Conservation (phyloP, 495 filamentous ascomycete species). For the Penicillium ochrochloron region DNA sequence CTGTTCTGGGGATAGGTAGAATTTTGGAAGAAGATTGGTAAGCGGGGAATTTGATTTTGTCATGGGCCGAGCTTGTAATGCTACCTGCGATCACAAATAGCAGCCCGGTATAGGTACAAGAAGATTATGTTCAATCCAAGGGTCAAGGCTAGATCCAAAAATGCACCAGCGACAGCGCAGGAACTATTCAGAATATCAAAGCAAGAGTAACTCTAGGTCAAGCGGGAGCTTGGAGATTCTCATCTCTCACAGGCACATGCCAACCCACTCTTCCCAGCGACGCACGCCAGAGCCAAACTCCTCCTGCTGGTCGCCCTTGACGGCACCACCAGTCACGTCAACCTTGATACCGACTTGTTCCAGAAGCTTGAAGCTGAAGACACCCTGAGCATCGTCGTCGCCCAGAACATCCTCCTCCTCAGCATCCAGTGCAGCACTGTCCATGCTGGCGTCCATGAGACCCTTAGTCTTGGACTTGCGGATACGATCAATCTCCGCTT, state of each 20-base stretch:
- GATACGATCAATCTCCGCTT: slow-evolving; percentile 81
- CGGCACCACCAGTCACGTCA: slow-evolving; percentile 78
- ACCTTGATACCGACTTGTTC: slow-evolving; percentile 76
- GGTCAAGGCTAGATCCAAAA: background rate
- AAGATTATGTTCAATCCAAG: background rate
- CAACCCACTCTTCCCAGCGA: slow-evolving; percentile 91
- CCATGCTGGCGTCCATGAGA: slow-evolving; percentile 65
- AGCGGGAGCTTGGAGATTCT: background rate
- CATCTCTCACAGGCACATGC: slow-evolving; percentile 53
- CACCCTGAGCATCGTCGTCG: slow-evolving; percentile 68
- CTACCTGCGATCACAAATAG: background rate
- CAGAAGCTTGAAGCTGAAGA: slow-evolving; percentile 81
- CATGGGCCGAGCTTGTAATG: background rate
- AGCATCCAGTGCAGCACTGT: slow-evolving; percentile 65
- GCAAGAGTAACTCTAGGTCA: background rate
- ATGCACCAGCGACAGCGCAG: background rate
- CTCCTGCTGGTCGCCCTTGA: slow-evolving; percentile 64
- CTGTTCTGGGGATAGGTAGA: background rate
- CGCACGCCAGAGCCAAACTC: slow-evolving; percentile 64
- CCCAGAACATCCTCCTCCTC: slow-evolving; percentile 79
- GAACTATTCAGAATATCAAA: background rate
- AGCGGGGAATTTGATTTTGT: background rate
- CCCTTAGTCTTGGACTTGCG: slow-evolving; percentile 78
- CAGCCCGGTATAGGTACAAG: slow-evolving; percentile 8
- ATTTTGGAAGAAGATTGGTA: background rate